These are phyloP conservation scores for Aspergillus costaricaensis DNA, from an alignment of 2,329 filamentous ascomycete genomes.

Conservation along the genomic window DNA sequence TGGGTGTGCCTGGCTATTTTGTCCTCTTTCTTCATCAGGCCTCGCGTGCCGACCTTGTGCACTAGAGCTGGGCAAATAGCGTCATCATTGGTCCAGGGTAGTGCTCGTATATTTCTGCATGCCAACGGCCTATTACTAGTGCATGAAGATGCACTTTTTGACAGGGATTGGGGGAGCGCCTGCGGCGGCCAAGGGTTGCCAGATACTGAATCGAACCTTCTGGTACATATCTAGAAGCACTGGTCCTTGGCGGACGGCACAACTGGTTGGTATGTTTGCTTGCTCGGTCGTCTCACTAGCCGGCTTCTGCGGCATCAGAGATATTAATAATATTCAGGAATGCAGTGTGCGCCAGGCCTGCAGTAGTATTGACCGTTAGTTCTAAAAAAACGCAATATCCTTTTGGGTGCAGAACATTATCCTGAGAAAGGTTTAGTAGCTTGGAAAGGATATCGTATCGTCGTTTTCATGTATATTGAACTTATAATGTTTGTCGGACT, in stretches of 20 bases:
- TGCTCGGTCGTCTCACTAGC: background rate
- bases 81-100: background rate
- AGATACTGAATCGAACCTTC: conserved; percentile 26
- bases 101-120: conserved; percentile 3
- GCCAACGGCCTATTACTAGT: background rate
- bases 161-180: background rate
- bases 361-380: background rate
- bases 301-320: background rate
- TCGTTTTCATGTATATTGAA: too few relatives aligned
- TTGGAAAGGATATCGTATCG: background rate
- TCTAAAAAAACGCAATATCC: background rate
- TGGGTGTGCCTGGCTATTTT: conserved; percentile 20
- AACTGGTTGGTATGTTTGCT: background rate
- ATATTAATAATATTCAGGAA: conserved; percentile 1
- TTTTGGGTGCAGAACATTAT: background rate
- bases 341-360: background rate
- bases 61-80: background rate
- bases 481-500: background rate
- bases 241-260: conserved; percentile 4
- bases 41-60: background rate
- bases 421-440: background rate
- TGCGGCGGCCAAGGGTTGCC: conserved; percentile 1
- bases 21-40: background rate
- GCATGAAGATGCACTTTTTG: background rate
- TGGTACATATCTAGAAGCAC: conserved; percentile 35